These are phyloP conservation scores for Botryotinia convoluta DNA, from an alignment of 2,329 filamentous ascomycete species.

Conservation along the genomic window DNA sequence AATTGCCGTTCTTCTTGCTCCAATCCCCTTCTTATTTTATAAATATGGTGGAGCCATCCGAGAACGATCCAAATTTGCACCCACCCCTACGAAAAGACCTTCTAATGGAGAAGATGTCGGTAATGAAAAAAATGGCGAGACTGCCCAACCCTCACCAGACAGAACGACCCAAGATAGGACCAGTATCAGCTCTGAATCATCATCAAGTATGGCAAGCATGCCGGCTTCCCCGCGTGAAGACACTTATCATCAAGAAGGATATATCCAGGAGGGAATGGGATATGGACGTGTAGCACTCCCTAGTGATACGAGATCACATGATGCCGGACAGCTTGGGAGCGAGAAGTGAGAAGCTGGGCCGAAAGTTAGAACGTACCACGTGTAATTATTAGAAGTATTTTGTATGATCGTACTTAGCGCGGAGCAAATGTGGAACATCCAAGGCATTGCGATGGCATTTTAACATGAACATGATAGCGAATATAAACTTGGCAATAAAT, in stretches of 20 bases:
- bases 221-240: slow-evolving; percentile 11
- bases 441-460: background rate
- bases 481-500: background rate
- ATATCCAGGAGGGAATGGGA: slow-evolving; percentile 18
- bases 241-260: slow-evolving; percentile 16
- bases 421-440: too few relatives aligned
- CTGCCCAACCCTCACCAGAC: background rate
- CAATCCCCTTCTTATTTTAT: slow-evolving; percentile 37
- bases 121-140: background rate
- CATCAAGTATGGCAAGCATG: slow-evolving; percentile 48
- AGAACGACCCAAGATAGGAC: background rate
- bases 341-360: background rate
- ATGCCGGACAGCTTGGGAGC: slow-evolving; percentile 14
- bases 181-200: slow-evolving; percentile 6
- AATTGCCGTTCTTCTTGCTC: slow-evolving; percentile 43
- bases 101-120: background rate
- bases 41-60: slow-evolving; percentile 35
- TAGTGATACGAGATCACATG: slow-evolving; percentile 2
- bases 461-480: background rate
- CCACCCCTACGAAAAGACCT: slow-evolving; percentile 22
- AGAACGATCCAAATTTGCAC: slow-evolving; percentile 36
- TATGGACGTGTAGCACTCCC: slow-evolving; percentile 6
- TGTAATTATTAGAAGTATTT: background rate
- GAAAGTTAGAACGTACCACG: background rate
- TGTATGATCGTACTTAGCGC: background rate